These are phyloP conservation scores for Exophiala sp. DNA, from an alignment of 2,329 filamentous ascomycete species.

Conservation along the genomic window DNA sequence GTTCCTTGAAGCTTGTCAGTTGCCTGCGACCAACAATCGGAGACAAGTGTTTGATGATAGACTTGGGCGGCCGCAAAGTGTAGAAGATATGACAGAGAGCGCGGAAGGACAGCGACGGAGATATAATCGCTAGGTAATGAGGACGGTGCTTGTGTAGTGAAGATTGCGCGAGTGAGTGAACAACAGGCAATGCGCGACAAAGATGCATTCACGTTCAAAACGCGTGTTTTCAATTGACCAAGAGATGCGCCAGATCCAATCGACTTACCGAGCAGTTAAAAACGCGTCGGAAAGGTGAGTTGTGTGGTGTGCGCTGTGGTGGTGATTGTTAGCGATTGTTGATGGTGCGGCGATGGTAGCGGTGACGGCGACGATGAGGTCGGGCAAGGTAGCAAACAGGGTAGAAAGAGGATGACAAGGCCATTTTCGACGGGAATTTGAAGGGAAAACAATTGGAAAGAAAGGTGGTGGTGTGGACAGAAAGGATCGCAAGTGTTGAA, in stretches of 20 bases:
- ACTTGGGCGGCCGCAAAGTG: background rate
- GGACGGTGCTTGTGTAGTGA: background rate
- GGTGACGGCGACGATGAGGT: slow-evolving; percentile 28
- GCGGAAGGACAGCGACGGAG: background rate
- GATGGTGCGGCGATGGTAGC: slow-evolving; percentile 22
- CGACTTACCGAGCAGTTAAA: slow-evolving; percentile 14
- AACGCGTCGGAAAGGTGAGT: slow-evolving; percentile 18
- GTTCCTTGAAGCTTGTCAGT: slow-evolving; percentile 3
- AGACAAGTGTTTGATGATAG: background rate
- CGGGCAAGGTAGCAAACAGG: slow-evolving; percentile 16
- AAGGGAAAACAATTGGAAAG: slow-evolving; percentile 14
- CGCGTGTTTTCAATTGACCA: slow-evolving; percentile 17
- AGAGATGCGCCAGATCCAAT: background rate
- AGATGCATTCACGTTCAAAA: slow-evolving; percentile 16
- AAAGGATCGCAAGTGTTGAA: slow-evolving; percentile 19
- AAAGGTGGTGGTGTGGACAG: slow-evolving; percentile 11
- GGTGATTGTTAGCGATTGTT: slow-evolving; percentile 39
- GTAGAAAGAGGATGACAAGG: slow-evolving; percentile 18
- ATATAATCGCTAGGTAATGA: background rate
- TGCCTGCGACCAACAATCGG: background rate
- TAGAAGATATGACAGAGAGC: slow-evolving; percentile 19
- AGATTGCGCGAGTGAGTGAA: background rate
- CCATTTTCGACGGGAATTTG: slow-evolving; percentile 27
- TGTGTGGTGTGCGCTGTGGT: slow-evolving; percentile 13
- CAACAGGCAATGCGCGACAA: slow-evolving; percentile 2